Evolutionary conservation across 495 filamentous ascomycete genomes (phyloP).

Genomic region (Hypoxylon fragiforme): DNA sequence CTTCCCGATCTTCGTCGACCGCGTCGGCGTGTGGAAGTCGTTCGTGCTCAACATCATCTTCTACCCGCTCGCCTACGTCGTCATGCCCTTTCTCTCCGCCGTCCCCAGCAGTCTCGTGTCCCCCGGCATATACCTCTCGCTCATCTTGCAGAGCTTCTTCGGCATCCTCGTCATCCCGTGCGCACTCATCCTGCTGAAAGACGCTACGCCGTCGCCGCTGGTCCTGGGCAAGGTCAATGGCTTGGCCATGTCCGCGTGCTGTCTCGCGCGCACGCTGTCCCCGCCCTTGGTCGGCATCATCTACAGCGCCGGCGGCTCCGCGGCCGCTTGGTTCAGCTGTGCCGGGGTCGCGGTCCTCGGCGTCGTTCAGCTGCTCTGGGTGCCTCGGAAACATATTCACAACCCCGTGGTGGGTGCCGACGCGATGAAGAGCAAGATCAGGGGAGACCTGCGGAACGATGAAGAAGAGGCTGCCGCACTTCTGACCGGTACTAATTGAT

Average conservation of each 20-base stretch:
- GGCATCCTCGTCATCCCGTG: constrained; percentile 71
- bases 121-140: constrained; percentile 63
- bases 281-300: constrained; percentile 67
- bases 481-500: too few relatives aligned
- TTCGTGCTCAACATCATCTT: constrained; percentile 66
- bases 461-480: neutral
- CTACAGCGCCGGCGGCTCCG: constrained; percentile 63
- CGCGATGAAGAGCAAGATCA: constrained; percentile 3
- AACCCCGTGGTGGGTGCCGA: constrained; percentile 10
- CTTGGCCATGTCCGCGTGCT: constrained; percentile 68
- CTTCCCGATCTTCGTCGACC: constrained; percentile 65
- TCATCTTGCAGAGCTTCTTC: constrained; percentile 67
- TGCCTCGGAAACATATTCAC: constrained; percentile 42
- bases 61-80: constrained; percentile 69
- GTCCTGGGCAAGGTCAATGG: constrained; percentile 73
- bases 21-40: constrained; percentile 66
- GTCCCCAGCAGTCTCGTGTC: constrained; percentile 55
- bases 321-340: constrained; percentile 71
- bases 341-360: constrained; percentile 63
- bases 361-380: constrained; percentile 63
- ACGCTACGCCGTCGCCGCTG: constrained; percentile 64
- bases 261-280: constrained; percentile 66
- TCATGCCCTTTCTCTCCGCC: constrained; percentile 66
- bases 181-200: constrained; percentile 71
- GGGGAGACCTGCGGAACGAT: neutral